Conservation (phyloP, 345 rosid species). For the Crucihimalaya himalaica region DNA sequence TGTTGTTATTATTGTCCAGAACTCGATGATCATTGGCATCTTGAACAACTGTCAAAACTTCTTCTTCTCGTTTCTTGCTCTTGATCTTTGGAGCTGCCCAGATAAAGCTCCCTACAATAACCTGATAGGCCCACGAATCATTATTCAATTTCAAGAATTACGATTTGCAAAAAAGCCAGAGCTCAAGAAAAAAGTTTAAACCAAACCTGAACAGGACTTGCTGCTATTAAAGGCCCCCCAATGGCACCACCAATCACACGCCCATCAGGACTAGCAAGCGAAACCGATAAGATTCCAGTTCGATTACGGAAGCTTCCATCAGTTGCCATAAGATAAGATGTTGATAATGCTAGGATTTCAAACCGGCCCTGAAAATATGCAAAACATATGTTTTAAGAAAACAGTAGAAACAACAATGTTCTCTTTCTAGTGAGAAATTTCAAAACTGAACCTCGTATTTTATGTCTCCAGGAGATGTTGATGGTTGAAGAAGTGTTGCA, state of each 20-base stretch:
- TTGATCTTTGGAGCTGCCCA: constrained; percentile 79
- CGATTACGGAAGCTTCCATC: constrained; percentile 54
- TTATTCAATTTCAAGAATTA: background rate
- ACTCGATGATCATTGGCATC: constrained; percentile 47
- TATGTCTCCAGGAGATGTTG: constrained; percentile 72
- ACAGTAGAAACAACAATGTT: background rate
- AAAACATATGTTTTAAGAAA: constrained; percentile 22
- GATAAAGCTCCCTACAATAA: constrained; percentile 87
- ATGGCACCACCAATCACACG: constrained; percentile 94
- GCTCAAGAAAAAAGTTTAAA: background rate
- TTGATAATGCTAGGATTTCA: constrained; percentile 83
- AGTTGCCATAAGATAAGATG: constrained; percentile 59
- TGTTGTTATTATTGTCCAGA: constrained; percentile 44
- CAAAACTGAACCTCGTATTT: constrained; percentile 71
- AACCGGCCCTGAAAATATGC: constrained; percentile 70
- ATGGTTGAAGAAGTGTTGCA: constrained; percentile 80
- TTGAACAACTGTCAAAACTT: constrained; percentile 49
- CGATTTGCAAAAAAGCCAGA: background rate
- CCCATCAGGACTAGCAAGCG: constrained; percentile 94
- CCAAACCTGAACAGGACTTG: constrained; percentile 79
- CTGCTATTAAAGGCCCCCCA: constrained; percentile 90
- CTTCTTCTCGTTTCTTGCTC: constrained; percentile 60
- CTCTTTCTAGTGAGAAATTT: background rate
- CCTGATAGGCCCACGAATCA: constrained; percentile 46
- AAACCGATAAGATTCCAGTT: constrained; percentile 79